Conservation (phyloP, 2,329 filamentous ascomycete species). For the Apiospora malaysiana region DNA sequence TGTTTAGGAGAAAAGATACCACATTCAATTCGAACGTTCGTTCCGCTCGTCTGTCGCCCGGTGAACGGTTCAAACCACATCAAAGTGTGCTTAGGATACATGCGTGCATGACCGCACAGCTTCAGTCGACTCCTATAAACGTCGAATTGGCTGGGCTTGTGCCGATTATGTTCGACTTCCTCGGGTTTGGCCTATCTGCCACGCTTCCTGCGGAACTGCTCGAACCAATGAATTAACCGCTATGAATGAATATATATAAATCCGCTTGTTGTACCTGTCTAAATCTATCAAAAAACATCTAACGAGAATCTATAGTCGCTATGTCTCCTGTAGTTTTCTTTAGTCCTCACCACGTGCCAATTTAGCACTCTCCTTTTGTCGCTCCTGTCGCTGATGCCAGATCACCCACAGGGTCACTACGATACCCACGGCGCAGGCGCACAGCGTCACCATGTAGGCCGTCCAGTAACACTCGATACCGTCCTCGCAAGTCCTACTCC, state of each 20-base stretch:
- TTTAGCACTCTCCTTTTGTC: conserved; percentile 43
- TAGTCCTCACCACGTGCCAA: conserved; percentile 10
- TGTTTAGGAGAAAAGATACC: conserved; percentile 11
- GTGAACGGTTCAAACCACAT: not conserved
- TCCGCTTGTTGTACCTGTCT: not conserved
- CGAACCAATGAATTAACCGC: too few relatives aligned
- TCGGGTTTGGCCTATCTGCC: too few relatives aligned
- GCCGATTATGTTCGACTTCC: too few relatives aligned
- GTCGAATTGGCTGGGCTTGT: not conserved
- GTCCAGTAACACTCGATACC: conserved; percentile 81
- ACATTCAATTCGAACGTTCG: conserved; percentile 11
- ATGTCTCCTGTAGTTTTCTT: not conserved
- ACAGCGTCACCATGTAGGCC: conserved; percentile 81
- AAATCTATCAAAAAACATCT: conserved; percentile 2
- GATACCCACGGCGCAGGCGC: conserved; percentile 72
- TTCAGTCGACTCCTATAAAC: not conserved
- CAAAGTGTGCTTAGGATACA: not conserved
- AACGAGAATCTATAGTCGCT: not conserved
- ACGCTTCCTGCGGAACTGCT: too few relatives aligned
- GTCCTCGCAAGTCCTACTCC: conserved; percentile 76
- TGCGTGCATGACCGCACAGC: not conserved
- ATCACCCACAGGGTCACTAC: conserved; percentile 75
- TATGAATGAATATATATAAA: conserved; percentile 1
- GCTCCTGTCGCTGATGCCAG: conserved; percentile 56
- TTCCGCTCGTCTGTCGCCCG: not conserved